A percentile compares a stretch with the other conserved stretches of the same genome.
Evolutionary conservation across 106 monocot genomes (phyloP).

Genomic region (Phalaenopsis equestris): DNA sequence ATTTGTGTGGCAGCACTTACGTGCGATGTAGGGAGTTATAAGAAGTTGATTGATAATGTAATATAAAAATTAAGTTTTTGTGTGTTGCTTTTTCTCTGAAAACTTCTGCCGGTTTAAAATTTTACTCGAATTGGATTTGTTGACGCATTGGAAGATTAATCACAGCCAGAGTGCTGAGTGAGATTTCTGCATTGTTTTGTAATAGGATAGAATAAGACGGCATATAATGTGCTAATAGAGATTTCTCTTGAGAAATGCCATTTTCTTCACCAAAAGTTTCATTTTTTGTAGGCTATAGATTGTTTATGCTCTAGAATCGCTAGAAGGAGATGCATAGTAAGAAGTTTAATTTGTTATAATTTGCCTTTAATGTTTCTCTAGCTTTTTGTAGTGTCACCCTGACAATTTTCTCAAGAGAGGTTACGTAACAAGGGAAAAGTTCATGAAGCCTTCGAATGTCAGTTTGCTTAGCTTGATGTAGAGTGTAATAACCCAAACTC

Average conservation of each 20-base stretch:
- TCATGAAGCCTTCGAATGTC: not conserved
- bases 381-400: not conserved
- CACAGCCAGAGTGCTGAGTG: too few relatives aligned
- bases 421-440: not conserved
- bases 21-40: not conserved
- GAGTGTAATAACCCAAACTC: too few relatives aligned
- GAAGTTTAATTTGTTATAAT: not conserved
- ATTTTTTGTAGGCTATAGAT: not conserved
- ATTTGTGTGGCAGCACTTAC: not conserved
- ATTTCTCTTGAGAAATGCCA: not conserved
- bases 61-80: not conserved
- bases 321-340: not conserved
- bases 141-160: too few relatives aligned
- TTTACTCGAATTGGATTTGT: too few relatives aligned
- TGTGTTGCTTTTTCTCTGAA: too few relatives aligned
- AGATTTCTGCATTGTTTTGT: too few relatives aligned
- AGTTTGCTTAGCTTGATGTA: not conserved
- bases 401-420: not conserved
- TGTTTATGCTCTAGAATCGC: not conserved
- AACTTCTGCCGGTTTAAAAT: too few relatives aligned
- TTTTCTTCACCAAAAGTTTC: not conserved
- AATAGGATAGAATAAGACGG: too few relatives aligned
- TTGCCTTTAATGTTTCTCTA: not conserved
- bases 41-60: not conserved
- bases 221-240: too few relatives aligned